Percentiles rank a stretch among this genome's conserved stretches.
Evolutionary conservation across 2,329 filamentous ascomycete genomes (phyloP).

Genomic region (Cadophora luteo-olivacea): DNA sequence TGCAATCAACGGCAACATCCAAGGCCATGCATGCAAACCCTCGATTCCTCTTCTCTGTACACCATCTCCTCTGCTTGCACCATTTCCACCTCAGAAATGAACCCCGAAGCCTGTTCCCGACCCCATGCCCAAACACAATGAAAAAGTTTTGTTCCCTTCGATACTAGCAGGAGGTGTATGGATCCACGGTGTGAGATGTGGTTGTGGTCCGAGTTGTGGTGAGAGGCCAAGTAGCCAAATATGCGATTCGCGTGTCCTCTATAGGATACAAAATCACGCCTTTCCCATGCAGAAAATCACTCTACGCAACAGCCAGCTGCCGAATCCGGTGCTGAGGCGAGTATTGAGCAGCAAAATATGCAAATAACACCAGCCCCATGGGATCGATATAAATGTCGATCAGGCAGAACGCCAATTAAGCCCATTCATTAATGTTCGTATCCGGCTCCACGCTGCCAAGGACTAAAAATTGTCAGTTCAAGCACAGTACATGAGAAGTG

Average conservation of each 20-base stretch:
- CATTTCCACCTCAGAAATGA: background rate
- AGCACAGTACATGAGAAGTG: background rate
- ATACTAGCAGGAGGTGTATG: slow-evolving; percentile 17
- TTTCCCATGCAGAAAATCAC: slow-evolving; percentile 30
- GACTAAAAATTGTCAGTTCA: slow-evolving; percentile 48
- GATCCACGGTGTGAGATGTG: slow-evolving; percentile 14
- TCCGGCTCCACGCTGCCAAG: slow-evolving; percentile 63
- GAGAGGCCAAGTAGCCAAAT: slow-evolving; percentile 19
- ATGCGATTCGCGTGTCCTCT: slow-evolving; percentile 24
- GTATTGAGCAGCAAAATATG: slow-evolving; percentile 37
- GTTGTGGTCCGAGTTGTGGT: slow-evolving; percentile 10
- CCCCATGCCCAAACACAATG: slow-evolving; percentile 25
- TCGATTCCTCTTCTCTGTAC: slow-evolving; percentile 7
- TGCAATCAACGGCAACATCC: slow-evolving; percentile 28
- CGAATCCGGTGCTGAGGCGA: slow-evolving; percentile 28
- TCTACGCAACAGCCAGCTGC: slow-evolving; percentile 39
- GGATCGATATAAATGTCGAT: slow-evolving; percentile 32
- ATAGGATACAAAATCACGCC: slow-evolving; percentile 31
- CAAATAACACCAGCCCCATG: slow-evolving; percentile 42
- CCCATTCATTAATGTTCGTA: slow-evolving; percentile 55
- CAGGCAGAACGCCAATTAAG: slow-evolving; percentile 40
- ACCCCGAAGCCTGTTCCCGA: slow-evolving; percentile 3
- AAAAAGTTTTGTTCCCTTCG: slow-evolving; percentile 22
- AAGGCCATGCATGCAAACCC: slow-evolving; percentile 24
- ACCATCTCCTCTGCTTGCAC: background rate